Conservation (phyloP, 257 asterid genomes). For the Solanum peruvianum region DNA sequence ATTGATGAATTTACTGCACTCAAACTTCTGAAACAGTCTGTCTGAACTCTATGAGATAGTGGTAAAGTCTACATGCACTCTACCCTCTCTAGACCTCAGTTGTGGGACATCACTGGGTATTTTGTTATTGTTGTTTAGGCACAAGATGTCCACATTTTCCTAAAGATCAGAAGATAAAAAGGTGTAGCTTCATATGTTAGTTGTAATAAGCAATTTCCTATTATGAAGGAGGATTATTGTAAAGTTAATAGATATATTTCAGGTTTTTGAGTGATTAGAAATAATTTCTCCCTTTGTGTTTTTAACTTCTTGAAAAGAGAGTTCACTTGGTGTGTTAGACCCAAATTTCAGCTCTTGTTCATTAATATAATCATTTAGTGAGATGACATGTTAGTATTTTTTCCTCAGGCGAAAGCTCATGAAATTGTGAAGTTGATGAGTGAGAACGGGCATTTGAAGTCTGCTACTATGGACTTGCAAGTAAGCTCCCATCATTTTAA, state of each 20-base stretch:
- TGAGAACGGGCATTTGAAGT: constrained; percentile 74
- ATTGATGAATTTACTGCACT: neutral
- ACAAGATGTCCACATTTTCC: neutral
- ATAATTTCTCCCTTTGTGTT: neutral
- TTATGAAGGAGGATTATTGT: neutral
- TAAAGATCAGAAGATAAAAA: neutral
- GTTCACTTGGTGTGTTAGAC: neutral
- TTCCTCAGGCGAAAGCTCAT: constrained; percentile 70
- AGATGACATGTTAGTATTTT: neutral
- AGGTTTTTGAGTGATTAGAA: neutral
- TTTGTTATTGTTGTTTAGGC: too few species aligned
- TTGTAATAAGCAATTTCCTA: neutral
- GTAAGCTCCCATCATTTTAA: constrained; percentile 25
- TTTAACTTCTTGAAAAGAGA: neutral
- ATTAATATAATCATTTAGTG: constrained; percentile 1
- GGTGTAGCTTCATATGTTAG: neutral
- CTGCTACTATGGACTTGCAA: constrained; percentile 44
- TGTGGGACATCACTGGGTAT: too few species aligned
- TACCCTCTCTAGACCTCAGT: too few species aligned
- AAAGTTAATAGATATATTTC: neutral
- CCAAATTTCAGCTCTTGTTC: neutral
- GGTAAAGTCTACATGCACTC: too few species aligned
- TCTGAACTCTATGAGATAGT: too few species aligned
- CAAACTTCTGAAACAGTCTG: too few species aligned
- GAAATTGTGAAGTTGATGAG: constrained; percentile 80